Base-by-base conservation (phyloP, 2,329 filamentous ascomycete genomes). In the Botrytis fragariae region DNA sequence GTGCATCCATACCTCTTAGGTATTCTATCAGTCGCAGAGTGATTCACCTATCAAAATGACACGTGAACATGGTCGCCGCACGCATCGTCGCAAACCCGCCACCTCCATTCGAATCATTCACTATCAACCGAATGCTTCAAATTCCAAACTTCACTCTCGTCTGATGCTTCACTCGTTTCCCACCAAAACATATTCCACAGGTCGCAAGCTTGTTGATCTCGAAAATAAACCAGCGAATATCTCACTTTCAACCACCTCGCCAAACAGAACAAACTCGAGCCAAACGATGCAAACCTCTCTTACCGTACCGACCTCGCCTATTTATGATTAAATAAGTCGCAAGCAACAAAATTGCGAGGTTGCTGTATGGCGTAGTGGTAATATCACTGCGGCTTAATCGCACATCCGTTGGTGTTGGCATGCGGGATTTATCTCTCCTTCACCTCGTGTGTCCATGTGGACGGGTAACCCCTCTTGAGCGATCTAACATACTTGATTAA, bases 401-500 rank as follows among this genome's bases (percentile, higher is more conserved):
- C n/a, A 68, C 45, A 68, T 68, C 35, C 48, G 35, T 42, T 42
- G 45, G 22, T 42, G 25, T 68, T 68, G 64, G 64, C 64, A 29
- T 68, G 35, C 64, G 63, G 63, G 63, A 67, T 45, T 67, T 51
- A 35, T 67, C 63, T 67, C 63, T 67, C 63, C 44, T 67, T 67
- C 44, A 54, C 44, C 45, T 16, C 63, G 63, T 25, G 32, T 67
- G 63, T 51, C 45, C 25, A 37, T 39, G 10, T 4, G 16, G 64
- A 29, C 35, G 64, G 3, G 64, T 42, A 54, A 7, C 48, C 48
- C 45, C 64, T 57, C 48, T 42, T 22, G 35, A 54, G 20, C 20
- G 6, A 37, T 37, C 39, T 35, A 39, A 57, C 20, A 57, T 39
- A 57, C 25, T 54, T 39, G 20, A 37, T 42, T 4, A 8, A 29